Conservation (phyloP, 2,329 filamentous ascomycete genomes). For the Cladosporium sp. region DNA sequence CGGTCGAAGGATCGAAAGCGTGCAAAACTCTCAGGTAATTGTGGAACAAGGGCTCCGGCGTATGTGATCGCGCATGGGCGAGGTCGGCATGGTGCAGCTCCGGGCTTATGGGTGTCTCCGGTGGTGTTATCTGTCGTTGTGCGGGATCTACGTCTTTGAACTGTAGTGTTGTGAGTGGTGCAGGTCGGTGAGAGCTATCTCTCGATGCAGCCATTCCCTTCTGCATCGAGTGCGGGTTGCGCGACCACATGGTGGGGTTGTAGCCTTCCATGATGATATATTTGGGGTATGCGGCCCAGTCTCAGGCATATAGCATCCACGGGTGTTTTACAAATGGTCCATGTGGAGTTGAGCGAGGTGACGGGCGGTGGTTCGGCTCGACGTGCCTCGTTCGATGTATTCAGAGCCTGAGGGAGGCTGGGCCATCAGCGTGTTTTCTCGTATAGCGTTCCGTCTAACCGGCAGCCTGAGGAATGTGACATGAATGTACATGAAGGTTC, state of each 20-base stretch:
- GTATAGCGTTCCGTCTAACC: conserved; percentile 2
- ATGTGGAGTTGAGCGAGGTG: conserved; percentile 3
- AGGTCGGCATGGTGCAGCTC: conserved; percentile 13
- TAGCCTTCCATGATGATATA: conserved; percentile 2
- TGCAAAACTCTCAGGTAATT: conserved; percentile 95
- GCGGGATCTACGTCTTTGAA: neutral
- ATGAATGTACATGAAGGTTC: no score
- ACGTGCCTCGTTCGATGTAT: conserved; percentile 5
- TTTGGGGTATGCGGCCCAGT: neutral
- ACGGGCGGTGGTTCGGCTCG: conserved; percentile 5
- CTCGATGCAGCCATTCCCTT: conserved; percentile 10
- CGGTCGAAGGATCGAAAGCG: conserved; percentile 75
- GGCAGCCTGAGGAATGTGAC: conserved; percentile 6
- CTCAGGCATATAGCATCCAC: conserved; percentile 1
- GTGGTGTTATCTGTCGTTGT: conserved; percentile 17
- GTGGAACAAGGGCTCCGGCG: conserved; percentile 65
- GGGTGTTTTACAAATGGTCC: conserved; percentile 6
- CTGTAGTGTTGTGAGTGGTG: conserved; percentile 8
- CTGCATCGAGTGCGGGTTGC: neutral
- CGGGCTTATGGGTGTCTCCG: conserved; percentile 18
- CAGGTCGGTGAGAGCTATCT: conserved; percentile 1
- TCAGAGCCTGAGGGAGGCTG: conserved; percentile 6
- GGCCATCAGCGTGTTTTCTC: conserved; percentile 11
- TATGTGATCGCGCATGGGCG: conserved; percentile 11
- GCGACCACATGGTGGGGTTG: conserved; percentile 3